Conservation (phyloP, 2,329 filamentous ascomycete species). For the Fusarium mexicanum region DNA sequence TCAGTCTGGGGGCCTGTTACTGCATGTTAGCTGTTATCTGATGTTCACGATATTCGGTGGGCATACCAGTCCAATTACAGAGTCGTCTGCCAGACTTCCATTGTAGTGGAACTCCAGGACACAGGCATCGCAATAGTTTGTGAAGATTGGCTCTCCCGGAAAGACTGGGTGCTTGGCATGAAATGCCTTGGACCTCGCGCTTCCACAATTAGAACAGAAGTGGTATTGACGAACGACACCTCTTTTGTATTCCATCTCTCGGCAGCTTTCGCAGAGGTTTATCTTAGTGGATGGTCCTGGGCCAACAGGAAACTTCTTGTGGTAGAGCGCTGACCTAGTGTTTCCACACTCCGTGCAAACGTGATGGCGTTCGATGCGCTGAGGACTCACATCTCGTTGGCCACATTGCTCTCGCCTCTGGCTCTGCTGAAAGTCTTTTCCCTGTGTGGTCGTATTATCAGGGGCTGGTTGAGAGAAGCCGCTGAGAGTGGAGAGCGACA, state of each 20-base stretch:
- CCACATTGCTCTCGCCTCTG: background rate
- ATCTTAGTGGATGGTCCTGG: constrained; percentile 36
- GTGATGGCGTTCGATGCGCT: constrained; percentile 41
- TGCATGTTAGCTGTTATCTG: constrained; percentile 11
- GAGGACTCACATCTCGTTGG: constrained; percentile 34
- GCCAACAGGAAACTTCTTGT: constrained; percentile 46
- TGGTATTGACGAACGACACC: constrained; percentile 45
- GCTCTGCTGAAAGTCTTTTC: background rate
- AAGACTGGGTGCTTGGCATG: constrained; percentile 43
- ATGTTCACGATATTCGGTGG: background rate
- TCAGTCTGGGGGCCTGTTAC: background rate
- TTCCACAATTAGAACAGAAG: constrained; percentile 56
- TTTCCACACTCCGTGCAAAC: constrained; percentile 51
- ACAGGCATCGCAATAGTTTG: constrained; percentile 49
- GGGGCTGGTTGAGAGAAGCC: background rate
- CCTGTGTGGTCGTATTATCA: background rate
- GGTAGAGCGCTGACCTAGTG: constrained; percentile 49
- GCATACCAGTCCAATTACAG: constrained; percentile 43
- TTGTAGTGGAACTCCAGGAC: constrained; percentile 33
- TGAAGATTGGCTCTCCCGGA: constrained; percentile 41
- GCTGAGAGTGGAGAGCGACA: background rate
- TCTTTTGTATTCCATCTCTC: constrained; percentile 38
- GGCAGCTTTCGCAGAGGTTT: constrained; percentile 51
- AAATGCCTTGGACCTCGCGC: constrained; percentile 52
- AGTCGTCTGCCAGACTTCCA: constrained; percentile 41